A percentile compares a stretch with the other conserved stretches of the same genome.
phyloP scores from a whole-genome alignment of 371 early-diverging fungal species.

The Circinella minor region DNA sequence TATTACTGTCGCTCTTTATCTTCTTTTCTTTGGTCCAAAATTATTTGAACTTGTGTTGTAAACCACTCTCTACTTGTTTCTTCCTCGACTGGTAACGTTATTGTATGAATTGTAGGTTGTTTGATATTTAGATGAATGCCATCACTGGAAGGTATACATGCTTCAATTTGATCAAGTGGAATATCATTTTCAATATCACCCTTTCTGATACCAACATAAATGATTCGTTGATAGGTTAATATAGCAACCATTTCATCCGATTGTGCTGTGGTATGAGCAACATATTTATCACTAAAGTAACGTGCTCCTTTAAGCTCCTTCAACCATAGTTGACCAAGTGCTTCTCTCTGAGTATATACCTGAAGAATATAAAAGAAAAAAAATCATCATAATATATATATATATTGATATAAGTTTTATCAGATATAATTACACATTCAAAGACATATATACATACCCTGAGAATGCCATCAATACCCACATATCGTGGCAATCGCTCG shows the following conservation, averaged over 20 bases:
- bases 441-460: slow-evolving; percentile 38
- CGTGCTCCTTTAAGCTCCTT: slow-evolving; percentile 81
- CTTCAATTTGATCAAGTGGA: slow-evolving; percentile 9
- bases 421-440: too few species aligned
- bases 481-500: slow-evolving; percentile 87
- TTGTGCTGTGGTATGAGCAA: slow-evolving; percentile 69
- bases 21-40: slow-evolving; percentile 15
- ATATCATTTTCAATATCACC: slow-evolving; percentile 47
- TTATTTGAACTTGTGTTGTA: slow-evolving; percentile 10
- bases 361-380: slow-evolving; percentile 18
- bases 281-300: slow-evolving; percentile 81
- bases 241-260: slow-evolving; percentile 69
- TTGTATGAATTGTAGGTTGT: not conserved
- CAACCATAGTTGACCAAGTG: slow-evolving; percentile 91
- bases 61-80: slow-evolving; percentile 20
- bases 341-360: slow-evolving; percentile 83
- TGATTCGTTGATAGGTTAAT: slow-evolving; percentile 66
- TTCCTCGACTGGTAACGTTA: slow-evolving; percentile 7
- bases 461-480: slow-evolving; percentile 83
- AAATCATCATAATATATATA: too few species aligned
- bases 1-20: slow-evolving; percentile 18
- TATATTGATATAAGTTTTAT: too few species aligned
- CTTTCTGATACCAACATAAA: slow-evolving; percentile 61
- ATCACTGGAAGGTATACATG: not conserved
- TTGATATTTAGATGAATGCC: slow-evolving; percentile 6